Base-by-base conservation (phyloP, 768 basidiomycete genomes). In the Russula sp. region DNA sequence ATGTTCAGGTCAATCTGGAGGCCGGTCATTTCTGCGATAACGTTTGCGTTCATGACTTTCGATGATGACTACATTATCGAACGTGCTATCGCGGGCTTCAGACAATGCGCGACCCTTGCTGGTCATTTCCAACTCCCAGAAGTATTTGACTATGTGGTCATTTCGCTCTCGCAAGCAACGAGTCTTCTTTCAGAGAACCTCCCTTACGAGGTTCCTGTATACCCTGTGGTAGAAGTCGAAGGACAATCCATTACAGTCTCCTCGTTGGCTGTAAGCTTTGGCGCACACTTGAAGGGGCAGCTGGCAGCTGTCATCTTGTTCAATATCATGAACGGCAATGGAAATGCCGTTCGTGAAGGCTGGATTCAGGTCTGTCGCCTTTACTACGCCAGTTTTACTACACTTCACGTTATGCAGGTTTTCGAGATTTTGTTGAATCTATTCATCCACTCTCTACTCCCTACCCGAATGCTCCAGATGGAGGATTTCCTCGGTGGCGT, bases 351-450 rank as follows among this genome's bases (percentile, higher is more conserved):
- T 54, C 83, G 95, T 35, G 93, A 95, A 72, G 95, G 96, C 29
- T 99, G 97, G 97, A 86, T 84, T 5, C 89, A 92, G 78, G 90
- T 92, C 65, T 66, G 77, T 63, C 22, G 20, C 4, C 38, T 51
- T 55, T 16, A 51, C 34, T 14, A n/a, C 34, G 14, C 32, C 25
- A 35, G 36, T 59, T 52, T 43, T 41, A 45, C 68, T 10, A 59
- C 54, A 51, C 36, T 20, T 29, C 7, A 49, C 59, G 20, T 42
- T 16, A 45, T 18, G 20, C 70, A 97, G 90, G 93, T 99, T 58
- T 98, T 99, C 68, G 96, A 98, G 73, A 98, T 98, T 87, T 95
- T 96, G 75, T 89, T 95, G 70, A 97, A 94, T 38, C 77, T 99
- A 25, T 99, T 98, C 75, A 74, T 98, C 49, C 90, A 98, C 71